These are phyloP conservation scores for Polyporus tsugae DNA, from an alignment of 1,284 basidiomycete genomes.

Conservation along the genomic window DNA sequence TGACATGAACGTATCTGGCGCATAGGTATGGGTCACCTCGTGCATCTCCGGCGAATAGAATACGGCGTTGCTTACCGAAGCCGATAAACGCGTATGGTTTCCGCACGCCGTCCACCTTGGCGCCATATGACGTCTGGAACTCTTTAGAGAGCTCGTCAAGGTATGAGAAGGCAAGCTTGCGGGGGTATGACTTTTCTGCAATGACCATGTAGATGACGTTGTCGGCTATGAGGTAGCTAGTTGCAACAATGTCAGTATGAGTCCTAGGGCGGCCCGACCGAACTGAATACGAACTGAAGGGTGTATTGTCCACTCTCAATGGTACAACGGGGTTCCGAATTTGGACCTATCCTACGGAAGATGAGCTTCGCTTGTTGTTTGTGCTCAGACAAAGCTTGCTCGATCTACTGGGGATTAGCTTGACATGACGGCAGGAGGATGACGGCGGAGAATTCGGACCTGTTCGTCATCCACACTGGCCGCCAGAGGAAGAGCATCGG, in stretches of 20 bases:
- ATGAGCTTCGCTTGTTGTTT: slow-evolving; percentile 99
- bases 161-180: slow-evolving; percentile 98
- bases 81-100: slow-evolving; percentile 97
- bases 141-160: slow-evolving; percentile 98
- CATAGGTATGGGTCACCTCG: not conserved
- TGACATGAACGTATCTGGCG: slow-evolving; percentile 94
- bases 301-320: slow-evolving; percentile 97
- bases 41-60: not conserved
- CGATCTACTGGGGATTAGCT: slow-evolving; percentile 66
- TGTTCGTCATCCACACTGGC: slow-evolving; percentile 96
- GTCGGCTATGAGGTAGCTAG: slow-evolving; percentile 92
- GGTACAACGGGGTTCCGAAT: slow-evolving; percentile 94
- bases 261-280: slow-evolving; percentile 15
- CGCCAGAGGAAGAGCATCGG: slow-evolving; percentile 90
- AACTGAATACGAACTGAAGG: slow-evolving; percentile 74
- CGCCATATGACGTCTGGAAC: slow-evolving; percentile 90
- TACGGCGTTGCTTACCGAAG: slow-evolving; percentile 71
- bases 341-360: slow-evolving; percentile 92
- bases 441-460: slow-evolving; percentile 52
- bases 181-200: slow-evolving; percentile 95
- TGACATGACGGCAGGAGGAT: slow-evolving; percentile 8
- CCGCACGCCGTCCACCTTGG: slow-evolving; percentile 84
- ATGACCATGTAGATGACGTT: slow-evolving; percentile 97
- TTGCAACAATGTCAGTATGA: not conserved
- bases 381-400: slow-evolving; percentile 93